A percentile compares a stretch with the other conserved stretches of the same genome.
These are phyloP conservation scores for Dictyostelium firmibasis DNA, from an alignment of 78 protist species.

Conservation along the genomic window DNA sequence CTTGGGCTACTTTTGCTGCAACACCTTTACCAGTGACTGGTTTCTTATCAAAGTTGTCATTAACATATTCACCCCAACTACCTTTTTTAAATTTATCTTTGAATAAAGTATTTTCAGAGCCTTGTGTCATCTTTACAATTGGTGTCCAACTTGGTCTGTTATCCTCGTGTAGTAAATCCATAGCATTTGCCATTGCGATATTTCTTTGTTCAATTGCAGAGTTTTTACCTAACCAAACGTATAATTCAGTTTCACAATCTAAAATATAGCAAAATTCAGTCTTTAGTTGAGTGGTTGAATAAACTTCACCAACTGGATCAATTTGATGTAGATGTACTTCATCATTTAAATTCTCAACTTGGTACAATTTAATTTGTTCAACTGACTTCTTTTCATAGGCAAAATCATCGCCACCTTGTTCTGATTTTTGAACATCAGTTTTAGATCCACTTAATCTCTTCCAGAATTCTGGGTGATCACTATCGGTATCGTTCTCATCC, in stretches of 20 bases:
- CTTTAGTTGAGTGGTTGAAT: background rate
- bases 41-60: background rate
- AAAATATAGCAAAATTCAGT: background rate
- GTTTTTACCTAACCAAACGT: constrained; percentile 16
- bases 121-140: constrained; percentile 19
- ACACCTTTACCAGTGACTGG: constrained; percentile 22
- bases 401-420: constrained; percentile 23
- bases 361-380: constrained; percentile 15
- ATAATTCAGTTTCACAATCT: constrained; percentile 59
- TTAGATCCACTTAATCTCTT: background rate
- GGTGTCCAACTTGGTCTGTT: constrained; percentile 30
- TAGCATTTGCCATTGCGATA: background rate
- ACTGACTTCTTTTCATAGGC: constrained; percentile 35
- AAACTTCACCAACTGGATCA: constrained; percentile 18
- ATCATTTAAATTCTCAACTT: background rate
- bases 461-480: constrained; percentile 3
- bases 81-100: constrained; percentile 39
- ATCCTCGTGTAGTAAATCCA: constrained; percentile 18
- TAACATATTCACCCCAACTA: constrained; percentile 17
- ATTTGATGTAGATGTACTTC: background rate
- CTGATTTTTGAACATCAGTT: constrained; percentile 2
- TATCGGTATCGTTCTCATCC: constrained; percentile 21
- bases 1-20: background rate
- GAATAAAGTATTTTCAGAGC: constrained; percentile 4
- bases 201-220: background rate